Evolutionary conservation across 768 basidiomycete genomes (phyloP).

Genomic region (Rhizopogon rudus): DNA sequence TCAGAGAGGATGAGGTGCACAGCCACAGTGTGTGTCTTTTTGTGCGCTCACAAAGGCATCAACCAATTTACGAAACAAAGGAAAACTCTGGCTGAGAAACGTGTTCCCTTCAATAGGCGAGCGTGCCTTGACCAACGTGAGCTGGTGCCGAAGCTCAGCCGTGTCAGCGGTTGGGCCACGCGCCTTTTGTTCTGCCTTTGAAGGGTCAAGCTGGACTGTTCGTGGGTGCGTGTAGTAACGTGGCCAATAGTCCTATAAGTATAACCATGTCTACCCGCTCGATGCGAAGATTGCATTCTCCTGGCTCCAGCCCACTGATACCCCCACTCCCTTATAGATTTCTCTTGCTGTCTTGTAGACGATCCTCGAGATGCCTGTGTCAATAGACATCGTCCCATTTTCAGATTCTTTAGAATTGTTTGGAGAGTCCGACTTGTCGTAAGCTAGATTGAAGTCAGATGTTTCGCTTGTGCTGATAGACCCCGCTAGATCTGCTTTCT

Average conservation of each 20-base stretch:
- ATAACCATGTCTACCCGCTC: constrained; percentile 14
- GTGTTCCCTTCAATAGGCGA: neutral
- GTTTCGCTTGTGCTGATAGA: constrained; percentile 8
- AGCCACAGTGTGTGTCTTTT: constrained; percentile 12
- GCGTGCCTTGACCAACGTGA: constrained; percentile 1
- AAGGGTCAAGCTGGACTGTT: neutral
- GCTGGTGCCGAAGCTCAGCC: constrained; percentile 3
- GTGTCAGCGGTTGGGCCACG: constrained; percentile 6
- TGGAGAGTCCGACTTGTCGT: constrained; percentile 64
- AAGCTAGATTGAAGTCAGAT: constrained; percentile 21
- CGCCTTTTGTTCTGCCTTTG: constrained; percentile 28
- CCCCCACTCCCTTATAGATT: constrained; percentile 7
- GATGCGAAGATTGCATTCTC: neutral
- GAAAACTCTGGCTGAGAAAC: constrained; percentile 1
- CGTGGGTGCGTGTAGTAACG: constrained; percentile 18
- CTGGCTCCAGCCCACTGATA: constrained; percentile 13
- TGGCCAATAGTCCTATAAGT: constrained; percentile 13
- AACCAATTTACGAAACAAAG: constrained; percentile 21
- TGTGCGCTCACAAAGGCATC: constrained; percentile 26
- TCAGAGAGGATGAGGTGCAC: constrained; percentile 4
- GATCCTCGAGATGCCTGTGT: constrained; percentile 54
- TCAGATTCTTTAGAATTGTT: constrained; percentile 60
- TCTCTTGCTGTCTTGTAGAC: constrained; percentile 12
- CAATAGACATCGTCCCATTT: constrained; percentile 58
- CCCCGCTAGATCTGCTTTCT: constrained; percentile 68